These are phyloP conservation scores for Phytophthora sp. DNA, from an alignment of 352 stramenopile species.

Conservation along the genomic window DNA sequence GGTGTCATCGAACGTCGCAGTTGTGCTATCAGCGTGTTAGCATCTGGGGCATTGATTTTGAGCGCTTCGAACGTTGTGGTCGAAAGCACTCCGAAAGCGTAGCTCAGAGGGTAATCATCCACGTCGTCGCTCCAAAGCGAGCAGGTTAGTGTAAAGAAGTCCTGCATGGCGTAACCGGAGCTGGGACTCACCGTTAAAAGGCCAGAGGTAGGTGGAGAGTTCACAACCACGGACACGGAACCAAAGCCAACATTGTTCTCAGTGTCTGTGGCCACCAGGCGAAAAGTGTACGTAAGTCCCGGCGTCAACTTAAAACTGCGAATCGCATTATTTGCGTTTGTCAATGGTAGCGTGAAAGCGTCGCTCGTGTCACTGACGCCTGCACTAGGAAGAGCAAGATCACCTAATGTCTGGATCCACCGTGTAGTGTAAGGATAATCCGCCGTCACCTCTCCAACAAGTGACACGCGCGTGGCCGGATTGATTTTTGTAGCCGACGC, in stretches of 20 bases:
- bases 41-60: conserved; percentile 10
- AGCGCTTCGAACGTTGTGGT: conserved; percentile 31
- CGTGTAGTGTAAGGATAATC: conserved; percentile 63
- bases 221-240: conserved; percentile 54
- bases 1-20: conserved; percentile 41
- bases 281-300: conserved; percentile 73
- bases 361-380: conserved; percentile 32
- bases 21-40: conserved; percentile 20
- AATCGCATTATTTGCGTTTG: conserved; percentile 58
- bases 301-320: conserved; percentile 57
- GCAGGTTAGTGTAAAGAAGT: conserved; percentile 59
- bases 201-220: conserved; percentile 64
- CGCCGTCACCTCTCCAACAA: conserved; percentile 50
- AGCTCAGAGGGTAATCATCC: conserved; percentile 62
- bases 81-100: conserved; percentile 63
- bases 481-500: conserved; percentile 51
- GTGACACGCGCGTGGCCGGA: conserved; percentile 41
- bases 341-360: conserved; percentile 63
- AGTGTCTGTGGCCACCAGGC: conserved; percentile 56
- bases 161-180: conserved; percentile 57
- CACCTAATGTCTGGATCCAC: conserved; percentile 66
- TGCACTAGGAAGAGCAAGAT: conserved; percentile 46
- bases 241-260: conserved; percentile 64
- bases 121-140: conserved; percentile 66
- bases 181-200: conserved; percentile 49